Conservation (phyloP, 306 rosid genomes). For the Sindora glabra region DNA sequence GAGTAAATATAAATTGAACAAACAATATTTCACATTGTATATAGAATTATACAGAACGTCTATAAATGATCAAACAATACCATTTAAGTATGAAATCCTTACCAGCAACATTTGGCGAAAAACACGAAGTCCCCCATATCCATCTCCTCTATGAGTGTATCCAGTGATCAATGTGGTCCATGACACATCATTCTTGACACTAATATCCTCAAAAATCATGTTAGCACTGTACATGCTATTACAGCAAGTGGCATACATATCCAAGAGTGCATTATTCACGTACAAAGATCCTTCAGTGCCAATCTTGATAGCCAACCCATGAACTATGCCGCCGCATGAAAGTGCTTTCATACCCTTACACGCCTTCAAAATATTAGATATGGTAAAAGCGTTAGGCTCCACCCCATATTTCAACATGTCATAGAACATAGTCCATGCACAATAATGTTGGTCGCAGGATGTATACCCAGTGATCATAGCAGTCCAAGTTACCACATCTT, state of each 20-base stretch:
- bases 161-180: conserved; percentile 82
- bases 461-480: too few relatives aligned
- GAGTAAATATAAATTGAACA: too few relatives aligned
- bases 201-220: conserved; percentile 38
- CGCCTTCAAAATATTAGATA: conserved; percentile 59
- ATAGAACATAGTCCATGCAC: conserved; percentile 47
- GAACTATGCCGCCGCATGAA: conserved; percentile 38
- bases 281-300: conserved; percentile 48
- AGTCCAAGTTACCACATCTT: conserved; percentile 56
- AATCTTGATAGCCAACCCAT: conserved; percentile 42
- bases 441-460: conserved; percentile 30
- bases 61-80: too few relatives aligned
- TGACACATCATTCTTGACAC: conserved; percentile 42
- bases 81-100: too few relatives aligned
- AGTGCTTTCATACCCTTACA: conserved; percentile 57
- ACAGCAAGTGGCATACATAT: conserved; percentile 59
- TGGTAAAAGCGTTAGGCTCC: conserved; percentile 52
- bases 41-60: too few relatives aligned
- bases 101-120: conserved; percentile 62
- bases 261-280: conserved; percentile 62
- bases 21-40: too few relatives aligned
- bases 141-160: conserved; percentile 60
- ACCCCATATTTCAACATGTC: conserved; percentile 41
- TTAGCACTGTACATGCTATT: conserved; percentile 45
- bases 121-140: conserved; percentile 45